Conservation (phyloP, 441 rosid species). For the Gossypium schwendimanii region DNA sequence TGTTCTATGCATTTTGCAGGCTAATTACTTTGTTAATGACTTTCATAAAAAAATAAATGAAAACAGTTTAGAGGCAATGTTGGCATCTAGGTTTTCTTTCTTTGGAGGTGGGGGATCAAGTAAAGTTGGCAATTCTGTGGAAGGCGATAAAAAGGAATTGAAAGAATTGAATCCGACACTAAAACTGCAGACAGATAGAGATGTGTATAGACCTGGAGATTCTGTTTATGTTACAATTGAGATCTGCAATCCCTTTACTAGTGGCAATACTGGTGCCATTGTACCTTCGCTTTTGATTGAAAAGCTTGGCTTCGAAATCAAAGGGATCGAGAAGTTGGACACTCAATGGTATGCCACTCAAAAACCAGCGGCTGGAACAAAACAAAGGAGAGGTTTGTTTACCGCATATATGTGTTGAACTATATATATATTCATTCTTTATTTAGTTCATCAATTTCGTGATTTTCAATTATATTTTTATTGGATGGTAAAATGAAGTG, state of each 20-base stretch:
- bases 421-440: conserved; percentile 1
- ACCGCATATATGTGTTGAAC: neutral
- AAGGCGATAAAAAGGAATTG: conserved; percentile 23
- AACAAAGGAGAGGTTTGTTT: conserved; percentile 60
- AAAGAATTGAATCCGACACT: conserved; percentile 38
- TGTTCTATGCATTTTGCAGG: neutral
- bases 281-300: conserved; percentile 50
- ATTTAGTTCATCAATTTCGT: neutral
- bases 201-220: conserved; percentile 93
- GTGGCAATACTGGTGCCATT: conserved; percentile 17
- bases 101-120: conserved; percentile 46
- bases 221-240: conserved; percentile 55
- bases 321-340: conserved; percentile 82
- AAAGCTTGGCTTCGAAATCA: conserved; percentile 72
- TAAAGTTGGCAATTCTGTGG: conserved; percentile 28
- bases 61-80: conserved; percentile 29
- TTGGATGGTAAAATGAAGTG: neutral
- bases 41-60: neutral
- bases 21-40: neutral
- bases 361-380: conserved; percentile 54
- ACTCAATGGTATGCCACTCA: conserved; percentile 74
- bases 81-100: conserved; percentile 40
- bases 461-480: neutral
- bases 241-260: conserved; percentile 33
- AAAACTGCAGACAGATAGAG: conserved; percentile 56